A percentile compares a stretch with the other conserved stretches of the same genome.
Conservation (phyloP, 345 rosid species). For the Linum tenue region DNA sequence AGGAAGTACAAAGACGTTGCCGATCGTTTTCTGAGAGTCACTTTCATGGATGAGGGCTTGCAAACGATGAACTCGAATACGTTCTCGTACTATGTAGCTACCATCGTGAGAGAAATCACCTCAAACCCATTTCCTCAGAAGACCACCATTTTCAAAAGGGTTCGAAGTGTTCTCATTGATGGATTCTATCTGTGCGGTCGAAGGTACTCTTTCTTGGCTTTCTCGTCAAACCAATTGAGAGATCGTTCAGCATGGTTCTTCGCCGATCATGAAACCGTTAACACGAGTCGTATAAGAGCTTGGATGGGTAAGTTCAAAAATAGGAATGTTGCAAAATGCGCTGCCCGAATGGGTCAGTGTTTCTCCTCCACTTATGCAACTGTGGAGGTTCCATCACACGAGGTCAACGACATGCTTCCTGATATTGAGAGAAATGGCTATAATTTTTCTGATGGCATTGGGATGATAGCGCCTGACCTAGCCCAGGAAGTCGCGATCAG, state of each 20-base stretch:
- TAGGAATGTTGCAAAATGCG: constrained; percentile 69
- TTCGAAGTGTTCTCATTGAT: constrained; percentile 44
- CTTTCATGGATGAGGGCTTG: constrained; percentile 89
- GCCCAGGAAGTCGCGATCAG: constrained; percentile 63
- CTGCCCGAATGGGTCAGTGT: constrained; percentile 93
- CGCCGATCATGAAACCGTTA: constrained; percentile 50
- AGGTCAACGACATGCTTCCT: constrained; percentile 43
- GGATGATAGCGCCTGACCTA: constrained; percentile 72
- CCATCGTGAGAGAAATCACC: constrained; percentile 53
- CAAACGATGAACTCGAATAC: constrained; percentile 55
- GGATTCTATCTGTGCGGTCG: constrained; percentile 82
- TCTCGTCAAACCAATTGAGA: constrained; percentile 87
- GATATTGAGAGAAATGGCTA: constrained; percentile 53
- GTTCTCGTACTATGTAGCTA: constrained; percentile 52
- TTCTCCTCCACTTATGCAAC: constrained; percentile 93
- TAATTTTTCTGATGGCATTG: constrained; percentile 86
- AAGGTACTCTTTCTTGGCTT: constrained; percentile 71
- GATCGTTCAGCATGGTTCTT: constrained; percentile 93
- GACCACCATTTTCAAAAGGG: constrained; percentile 63
- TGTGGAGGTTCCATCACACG: constrained; percentile 48
- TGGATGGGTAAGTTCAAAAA: constrained; percentile 85
- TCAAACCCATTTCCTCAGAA: constrained; percentile 44
- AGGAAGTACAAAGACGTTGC: constrained; percentile 53
- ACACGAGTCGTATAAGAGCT: constrained; percentile 30
- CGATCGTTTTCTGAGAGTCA: constrained; percentile 74